Conservation (phyloP, 257 asterid genomes). For the Nicotiana knightiana region DNA sequence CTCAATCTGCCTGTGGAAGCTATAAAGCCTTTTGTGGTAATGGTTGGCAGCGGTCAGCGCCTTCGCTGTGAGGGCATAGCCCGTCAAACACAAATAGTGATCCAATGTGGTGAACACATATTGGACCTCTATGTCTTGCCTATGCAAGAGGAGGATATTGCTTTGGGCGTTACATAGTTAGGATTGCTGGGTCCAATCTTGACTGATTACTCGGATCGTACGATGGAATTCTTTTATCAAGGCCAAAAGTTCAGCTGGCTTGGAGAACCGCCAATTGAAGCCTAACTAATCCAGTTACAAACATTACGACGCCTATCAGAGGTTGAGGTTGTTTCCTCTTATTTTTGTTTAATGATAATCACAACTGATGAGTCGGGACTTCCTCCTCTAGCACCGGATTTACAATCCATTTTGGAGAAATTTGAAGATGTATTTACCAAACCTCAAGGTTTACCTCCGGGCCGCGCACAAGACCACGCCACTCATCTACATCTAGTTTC, state of each 20-base stretch:
- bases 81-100: background rate
- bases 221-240: background rate
- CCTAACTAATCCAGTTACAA: background rate
- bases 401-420: background rate
- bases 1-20: background rate
- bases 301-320: background rate
- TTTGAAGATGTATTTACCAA: background rate
- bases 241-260: background rate
- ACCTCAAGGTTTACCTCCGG: background rate
- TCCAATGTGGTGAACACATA: background rate
- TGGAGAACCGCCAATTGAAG: background rate
- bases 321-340: background rate
- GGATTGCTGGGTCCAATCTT: background rate
- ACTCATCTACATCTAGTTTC: background rate
- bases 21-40: background rate
- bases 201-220: background rate
- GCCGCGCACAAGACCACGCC: background rate
- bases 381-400: background rate
- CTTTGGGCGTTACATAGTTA: background rate
- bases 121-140: background rate
- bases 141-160: background rate
- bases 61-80: background rate
- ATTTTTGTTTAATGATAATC: background rate
- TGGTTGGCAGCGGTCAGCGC: background rate
- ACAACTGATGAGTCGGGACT: background rate